A percentile compares a stretch with the other conserved stretches of the same genome.
phyloP scores from a whole-genome alignment of 805 yeast genomes.

The Priceomyces haplophilus region DNA sequence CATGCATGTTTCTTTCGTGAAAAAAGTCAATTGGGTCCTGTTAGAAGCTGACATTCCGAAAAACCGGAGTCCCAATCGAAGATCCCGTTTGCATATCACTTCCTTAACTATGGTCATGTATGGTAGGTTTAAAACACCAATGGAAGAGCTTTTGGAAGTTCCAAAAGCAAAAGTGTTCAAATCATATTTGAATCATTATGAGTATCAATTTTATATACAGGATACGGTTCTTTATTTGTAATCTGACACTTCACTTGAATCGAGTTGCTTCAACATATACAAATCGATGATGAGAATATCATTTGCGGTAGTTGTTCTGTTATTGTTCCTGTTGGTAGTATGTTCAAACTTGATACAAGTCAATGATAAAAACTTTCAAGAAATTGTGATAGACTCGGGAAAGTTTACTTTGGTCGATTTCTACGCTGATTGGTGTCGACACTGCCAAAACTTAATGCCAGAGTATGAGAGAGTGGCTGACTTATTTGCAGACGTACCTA shows the following conservation, averaged over 20 bases:
- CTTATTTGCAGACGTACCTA: constrained; percentile 24
- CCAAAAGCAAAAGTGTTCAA: no score
- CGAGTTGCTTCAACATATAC: neutral
- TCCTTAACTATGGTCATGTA: neutral
- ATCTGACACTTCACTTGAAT: neutral
- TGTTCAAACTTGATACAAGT: constrained; percentile 35
- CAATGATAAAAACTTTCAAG: constrained; percentile 51
- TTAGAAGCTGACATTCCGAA: neutral
- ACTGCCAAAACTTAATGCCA: constrained; percentile 60
- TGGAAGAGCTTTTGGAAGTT: no score
- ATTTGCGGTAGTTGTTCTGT: neutral
- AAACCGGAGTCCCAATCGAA: neutral
- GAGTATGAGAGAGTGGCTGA: constrained; percentile 37
- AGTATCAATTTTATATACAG: neutral
- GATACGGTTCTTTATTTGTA: neutral
- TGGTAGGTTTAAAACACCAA: no score
- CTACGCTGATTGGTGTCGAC: constrained; percentile 73
- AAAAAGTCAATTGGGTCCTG: constrained; percentile 45
- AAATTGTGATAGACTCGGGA: constrained; percentile 53
- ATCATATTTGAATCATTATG: no score
- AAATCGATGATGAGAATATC: neutral
- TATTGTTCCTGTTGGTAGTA: constrained; percentile 2
- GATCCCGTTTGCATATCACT: neutral
- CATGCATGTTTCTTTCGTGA: constrained; percentile 67
- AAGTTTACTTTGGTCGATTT: constrained; percentile 45